Evolutionary conservation across 768 basidiomycete genomes (phyloP).

Genomic region (Trametes sanguinea): DNA sequence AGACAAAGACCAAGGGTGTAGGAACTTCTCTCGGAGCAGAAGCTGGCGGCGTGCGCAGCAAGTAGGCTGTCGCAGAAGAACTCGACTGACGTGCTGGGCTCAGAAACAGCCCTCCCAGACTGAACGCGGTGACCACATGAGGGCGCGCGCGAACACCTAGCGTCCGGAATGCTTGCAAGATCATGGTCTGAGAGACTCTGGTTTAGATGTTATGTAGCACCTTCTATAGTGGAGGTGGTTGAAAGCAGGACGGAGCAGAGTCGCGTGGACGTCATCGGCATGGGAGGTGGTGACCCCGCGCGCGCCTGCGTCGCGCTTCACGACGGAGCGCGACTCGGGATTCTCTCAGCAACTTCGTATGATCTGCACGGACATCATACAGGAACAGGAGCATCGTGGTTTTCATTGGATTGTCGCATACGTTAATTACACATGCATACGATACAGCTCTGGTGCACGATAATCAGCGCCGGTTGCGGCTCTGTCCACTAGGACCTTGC

Average conservation of each 20-base stretch:
- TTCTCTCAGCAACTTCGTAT: too few species aligned
- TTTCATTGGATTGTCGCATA: too few species aligned
- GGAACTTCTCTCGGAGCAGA: constrained; percentile 50
- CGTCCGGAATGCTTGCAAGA: not conserved
- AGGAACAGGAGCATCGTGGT: too few species aligned
- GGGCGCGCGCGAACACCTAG: constrained; percentile 4
- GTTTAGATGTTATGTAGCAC: too few species aligned
- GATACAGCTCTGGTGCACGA: too few species aligned
- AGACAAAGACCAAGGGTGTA: constrained; percentile 56
- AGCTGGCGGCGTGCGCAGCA: constrained; percentile 41
- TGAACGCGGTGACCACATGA: constrained; percentile 13
- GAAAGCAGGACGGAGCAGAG: too few species aligned
- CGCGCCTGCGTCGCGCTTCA: too few species aligned
- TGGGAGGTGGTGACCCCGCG: too few species aligned
- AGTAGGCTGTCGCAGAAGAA: constrained; percentile 31
- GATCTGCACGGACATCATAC: not conserved
- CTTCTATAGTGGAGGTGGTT: too few species aligned
- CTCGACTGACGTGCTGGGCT: not conserved
- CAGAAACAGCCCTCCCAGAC: constrained; percentile 12
- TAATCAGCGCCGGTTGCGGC: constrained; percentile 48
- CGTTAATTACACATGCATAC: too few species aligned
- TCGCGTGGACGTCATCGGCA: too few species aligned
- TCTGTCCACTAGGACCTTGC: constrained; percentile 42
- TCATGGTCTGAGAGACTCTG: not conserved
- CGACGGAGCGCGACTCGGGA: too few species aligned